Percentiles rank a stretch among this genome's conserved stretches.
Evolutionary conservation across 257 asterid species (phyloP).

Genomic region (Solanum pennellii): DNA sequence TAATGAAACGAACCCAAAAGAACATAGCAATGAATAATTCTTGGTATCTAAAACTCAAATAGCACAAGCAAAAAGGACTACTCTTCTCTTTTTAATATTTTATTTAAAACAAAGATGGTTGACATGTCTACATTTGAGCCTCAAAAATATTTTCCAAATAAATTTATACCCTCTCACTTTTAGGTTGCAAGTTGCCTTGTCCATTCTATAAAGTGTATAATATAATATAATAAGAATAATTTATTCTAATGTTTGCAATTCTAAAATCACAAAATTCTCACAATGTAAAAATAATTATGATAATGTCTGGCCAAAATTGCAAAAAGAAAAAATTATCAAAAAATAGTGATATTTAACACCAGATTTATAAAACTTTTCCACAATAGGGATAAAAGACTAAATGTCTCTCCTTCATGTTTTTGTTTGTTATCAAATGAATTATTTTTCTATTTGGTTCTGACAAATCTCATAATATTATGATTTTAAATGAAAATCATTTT

Average conservation of each 20-base stretch:
- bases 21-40: background rate
- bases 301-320: background rate
- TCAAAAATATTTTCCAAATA: background rate
- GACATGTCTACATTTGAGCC: background rate
- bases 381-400: background rate
- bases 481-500: background rate
- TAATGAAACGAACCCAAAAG: no score
- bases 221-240: background rate
- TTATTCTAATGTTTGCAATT: background rate
- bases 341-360: background rate
- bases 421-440: background rate
- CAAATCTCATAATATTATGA: background rate
- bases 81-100: background rate
- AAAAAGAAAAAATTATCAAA: background rate
- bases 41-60: background rate
- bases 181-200: background rate
- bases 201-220: background rate
- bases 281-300: background rate
- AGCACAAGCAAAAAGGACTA: background rate
- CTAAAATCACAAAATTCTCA: background rate
- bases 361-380: background rate
- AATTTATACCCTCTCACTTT: background rate
- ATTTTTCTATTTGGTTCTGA: background rate
- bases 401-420: background rate
- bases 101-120: background rate